Conservation (phyloP, 1,284 basidiomycete species). For the Xerocomus nothofagi region DNA sequence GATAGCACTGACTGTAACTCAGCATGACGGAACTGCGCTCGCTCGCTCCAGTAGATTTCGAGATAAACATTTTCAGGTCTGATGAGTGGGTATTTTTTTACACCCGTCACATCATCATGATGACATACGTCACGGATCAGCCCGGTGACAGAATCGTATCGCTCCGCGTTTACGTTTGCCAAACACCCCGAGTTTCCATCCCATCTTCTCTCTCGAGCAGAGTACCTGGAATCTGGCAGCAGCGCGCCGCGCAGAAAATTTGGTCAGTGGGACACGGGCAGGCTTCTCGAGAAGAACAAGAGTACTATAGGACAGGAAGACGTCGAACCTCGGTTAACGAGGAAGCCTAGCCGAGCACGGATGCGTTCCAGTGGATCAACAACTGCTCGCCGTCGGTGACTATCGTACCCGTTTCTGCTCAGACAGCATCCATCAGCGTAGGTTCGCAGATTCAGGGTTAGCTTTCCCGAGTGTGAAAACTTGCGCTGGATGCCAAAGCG, state of each 20-base stretch:
- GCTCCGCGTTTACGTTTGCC: conserved; percentile 63
- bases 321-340: conserved; percentile 28
- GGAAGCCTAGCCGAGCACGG: conserved; percentile 31
- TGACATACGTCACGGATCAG: conserved; percentile 40
- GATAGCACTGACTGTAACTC: conserved; percentile 17
- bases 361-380: conserved; percentile 23
- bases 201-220: conserved; percentile 66
- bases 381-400: conserved; percentile 31
- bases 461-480: conserved; percentile 11
- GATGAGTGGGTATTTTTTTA: conserved; percentile 57
- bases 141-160: conserved; percentile 74
- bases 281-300: conserved; percentile 26
- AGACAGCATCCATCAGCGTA: conserved; percentile 1
- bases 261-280: conserved; percentile 42
- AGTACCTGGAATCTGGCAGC: conserved; percentile 82
- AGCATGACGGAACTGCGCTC: conserved; percentile 71
- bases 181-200: conserved; percentile 51
- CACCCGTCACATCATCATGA: not conserved
- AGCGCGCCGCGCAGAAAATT: conserved; percentile 72
- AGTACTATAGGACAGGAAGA: conserved; percentile 21
- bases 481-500: not conserved
- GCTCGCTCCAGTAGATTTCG: conserved; percentile 77
- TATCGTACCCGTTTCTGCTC: conserved; percentile 8
- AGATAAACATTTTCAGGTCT: conserved; percentile 71
- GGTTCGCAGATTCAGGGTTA: conserved; percentile 24